Evolutionary conservation across 345 rosid genomes (phyloP).

Genomic region (Noccaea bulbosa): DNA sequence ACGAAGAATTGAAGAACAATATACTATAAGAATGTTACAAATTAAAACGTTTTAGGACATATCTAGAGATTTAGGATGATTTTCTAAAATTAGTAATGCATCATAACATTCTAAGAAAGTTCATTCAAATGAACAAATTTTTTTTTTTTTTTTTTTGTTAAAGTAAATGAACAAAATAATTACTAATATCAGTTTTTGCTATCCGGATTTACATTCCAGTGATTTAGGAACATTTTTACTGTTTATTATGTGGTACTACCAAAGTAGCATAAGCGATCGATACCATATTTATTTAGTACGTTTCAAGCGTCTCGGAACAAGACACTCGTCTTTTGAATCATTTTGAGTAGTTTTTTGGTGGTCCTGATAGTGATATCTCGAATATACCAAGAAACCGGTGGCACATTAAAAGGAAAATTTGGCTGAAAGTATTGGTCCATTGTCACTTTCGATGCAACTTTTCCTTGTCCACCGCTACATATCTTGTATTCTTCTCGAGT

Average conservation of each 20-base stretch:
- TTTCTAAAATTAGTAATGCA: too few relatives aligned
- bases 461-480: constrained; percentile 65
- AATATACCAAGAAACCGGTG: constrained; percentile 80
- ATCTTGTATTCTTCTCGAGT: constrained; percentile 59
- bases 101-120: too few relatives aligned
- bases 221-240: background rate
- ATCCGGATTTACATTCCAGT: too few relatives aligned
- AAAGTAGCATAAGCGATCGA: background rate
- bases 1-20: too few relatives aligned
- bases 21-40: too few relatives aligned
- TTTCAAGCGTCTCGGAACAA: background rate
- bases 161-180: too few relatives aligned
- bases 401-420: constrained; percentile 52
- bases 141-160: too few relatives aligned
- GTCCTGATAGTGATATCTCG: constrained; percentile 66
- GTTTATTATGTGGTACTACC: background rate
- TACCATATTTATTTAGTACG: background rate
- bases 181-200: too few relatives aligned
- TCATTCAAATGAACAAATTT: too few relatives aligned
- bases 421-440: constrained; percentile 77
- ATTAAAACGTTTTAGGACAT: background rate
- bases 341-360: constrained; percentile 60
- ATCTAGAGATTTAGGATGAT: background rate
- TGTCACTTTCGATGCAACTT: constrained; percentile 64
- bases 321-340: constrained; percentile 30